Conservation (phyloP, 441 rosid species). For the Theobroma grandiflorum region DNA sequence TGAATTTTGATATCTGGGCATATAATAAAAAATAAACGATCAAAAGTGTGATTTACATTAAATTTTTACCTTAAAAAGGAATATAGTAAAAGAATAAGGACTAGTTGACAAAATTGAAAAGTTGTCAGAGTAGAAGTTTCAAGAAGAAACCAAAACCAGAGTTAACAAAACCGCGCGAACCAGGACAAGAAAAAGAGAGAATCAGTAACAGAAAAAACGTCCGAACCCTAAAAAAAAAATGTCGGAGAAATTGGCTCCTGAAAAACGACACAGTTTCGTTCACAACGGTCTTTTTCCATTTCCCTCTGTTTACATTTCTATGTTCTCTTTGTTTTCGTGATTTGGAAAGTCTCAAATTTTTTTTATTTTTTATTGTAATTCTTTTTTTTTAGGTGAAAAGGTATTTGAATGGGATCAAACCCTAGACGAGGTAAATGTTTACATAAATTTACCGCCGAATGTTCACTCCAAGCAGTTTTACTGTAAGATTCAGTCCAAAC, state of each 20-base stretch:
- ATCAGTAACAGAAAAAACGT: not conserved
- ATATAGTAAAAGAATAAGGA: not conserved
- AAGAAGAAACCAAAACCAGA: too few relatives aligned
- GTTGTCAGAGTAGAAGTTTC: slow-evolving; percentile 13
- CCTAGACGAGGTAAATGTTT: slow-evolving; percentile 83
- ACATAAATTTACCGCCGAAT: slow-evolving; percentile 74
- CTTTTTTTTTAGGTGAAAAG: slow-evolving; percentile 54
- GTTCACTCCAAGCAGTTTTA: slow-evolving; percentile 72
- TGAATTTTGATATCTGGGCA: not conserved
- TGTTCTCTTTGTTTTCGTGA: not conserved
- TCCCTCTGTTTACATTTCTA: not conserved
- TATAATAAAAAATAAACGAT: not conserved
- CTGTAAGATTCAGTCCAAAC: slow-evolving; percentile 84
- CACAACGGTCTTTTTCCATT: slow-evolving; percentile 58
- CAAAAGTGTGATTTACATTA: not conserved
- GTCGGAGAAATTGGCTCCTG: slow-evolving; percentile 93
- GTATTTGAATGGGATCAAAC: slow-evolving; percentile 98
- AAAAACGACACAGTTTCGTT: slow-evolving; percentile 74
- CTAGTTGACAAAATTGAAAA: not conserved
- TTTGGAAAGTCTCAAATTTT: not conserved
- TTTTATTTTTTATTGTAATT: not conserved
- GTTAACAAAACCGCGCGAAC: slow-evolving; percentile 26
- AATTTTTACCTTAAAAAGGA: not conserved
- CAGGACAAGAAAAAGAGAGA: not conserved
- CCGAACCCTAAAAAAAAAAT: slow-evolving; percentile 45